Conservation (phyloP, 2,329 filamentous ascomycete species). For the Metarhizium anisopliae region DNA sequence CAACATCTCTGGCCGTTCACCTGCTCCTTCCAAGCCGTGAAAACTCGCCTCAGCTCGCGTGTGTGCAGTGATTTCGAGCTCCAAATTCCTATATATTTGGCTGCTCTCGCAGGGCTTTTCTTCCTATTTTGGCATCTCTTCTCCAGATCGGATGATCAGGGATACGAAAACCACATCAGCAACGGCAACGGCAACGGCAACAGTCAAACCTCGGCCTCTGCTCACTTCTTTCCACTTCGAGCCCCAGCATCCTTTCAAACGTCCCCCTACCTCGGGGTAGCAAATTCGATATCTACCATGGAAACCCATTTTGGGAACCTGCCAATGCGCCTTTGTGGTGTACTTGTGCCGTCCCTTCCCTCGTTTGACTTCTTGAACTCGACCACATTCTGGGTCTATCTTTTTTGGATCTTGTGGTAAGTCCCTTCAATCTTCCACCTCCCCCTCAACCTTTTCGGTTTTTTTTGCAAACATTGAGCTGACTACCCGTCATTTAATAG, state of each 20-base stretch:
- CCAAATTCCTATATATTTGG: not conserved
- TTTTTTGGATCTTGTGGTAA: constrained; percentile 39
- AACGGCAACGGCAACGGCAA: not conserved
- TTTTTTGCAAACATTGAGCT: constrained; percentile 11
- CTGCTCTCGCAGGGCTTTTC: no score
- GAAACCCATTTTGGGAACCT: constrained; percentile 4
- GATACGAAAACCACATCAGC: no score
- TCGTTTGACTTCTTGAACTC: constrained; percentile 30
- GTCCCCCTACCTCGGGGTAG: not conserved
- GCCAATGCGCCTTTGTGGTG: constrained; percentile 8
- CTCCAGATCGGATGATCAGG: not conserved
- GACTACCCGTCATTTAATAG: constrained; percentile 32
- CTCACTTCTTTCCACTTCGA: not conserved
- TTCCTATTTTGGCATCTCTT: not conserved
- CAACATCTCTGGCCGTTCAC: not conserved
- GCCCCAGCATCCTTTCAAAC: not conserved
- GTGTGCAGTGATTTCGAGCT: not conserved
- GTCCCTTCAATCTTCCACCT: constrained; percentile 10
- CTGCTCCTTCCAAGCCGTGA: constrained; percentile 7
- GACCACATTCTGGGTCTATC: constrained; percentile 36
- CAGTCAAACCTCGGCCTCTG: not conserved
- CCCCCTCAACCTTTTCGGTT: not conserved
- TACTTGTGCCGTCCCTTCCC: constrained; percentile 8
- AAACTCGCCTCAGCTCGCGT: constrained; percentile 1
- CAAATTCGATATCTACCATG: not conserved